Evolutionary conservation across 352 stramenopile species (phyloP), one percentile per base, ranked within the genome.

Genomic region (Thraustotheca clavata): DNA sequence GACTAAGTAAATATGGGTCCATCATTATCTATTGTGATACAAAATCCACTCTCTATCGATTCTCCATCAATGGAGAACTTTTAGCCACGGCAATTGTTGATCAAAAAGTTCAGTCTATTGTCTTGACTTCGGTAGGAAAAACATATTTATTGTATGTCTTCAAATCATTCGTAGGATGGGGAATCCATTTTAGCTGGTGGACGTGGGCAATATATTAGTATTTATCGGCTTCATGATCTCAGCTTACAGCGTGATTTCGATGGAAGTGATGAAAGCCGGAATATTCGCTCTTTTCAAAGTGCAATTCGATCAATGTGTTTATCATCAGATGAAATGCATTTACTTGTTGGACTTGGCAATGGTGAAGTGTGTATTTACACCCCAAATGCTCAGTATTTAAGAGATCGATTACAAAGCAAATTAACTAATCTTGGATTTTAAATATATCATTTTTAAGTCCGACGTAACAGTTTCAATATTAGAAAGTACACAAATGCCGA

Each of bases 361-460:
- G 57, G 57, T 20, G 57, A 65, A n/a, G 57, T 49, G n/a, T 65
- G 38, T 46, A 26, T 65, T 5, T 65, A 54, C 38, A 65, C 57
- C n/a, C 57, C 57, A 3, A 41, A 65, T 31, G 57, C 57, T 4
- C 33, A 52, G 16, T 65, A 65, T 46, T 46, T 65, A 18, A 40
- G 57, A 18, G 57, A 65, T 12, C 57, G 57, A 7, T 34, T 65
- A 12, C 57, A 65, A 47, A 65, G 33, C 0, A 48, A 41, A 7
- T 34, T 65, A 20, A 65, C 57, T 12, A 41, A 52, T 18, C 40
- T 65, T 24, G 57, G 57, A 8, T 65, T 65, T 32, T 65, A 65
- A 47, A 7, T 29, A 29, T 50, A 50, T 50, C n/a, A n/a, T n/a
- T n/a, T n/a, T n/a, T n/a, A n/a, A n/a, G n/a, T n/a, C n/a, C n/a